Evolutionary conservation across 306 rosid species (phyloP).

Genomic region (Cicer arietinum): DNA sequence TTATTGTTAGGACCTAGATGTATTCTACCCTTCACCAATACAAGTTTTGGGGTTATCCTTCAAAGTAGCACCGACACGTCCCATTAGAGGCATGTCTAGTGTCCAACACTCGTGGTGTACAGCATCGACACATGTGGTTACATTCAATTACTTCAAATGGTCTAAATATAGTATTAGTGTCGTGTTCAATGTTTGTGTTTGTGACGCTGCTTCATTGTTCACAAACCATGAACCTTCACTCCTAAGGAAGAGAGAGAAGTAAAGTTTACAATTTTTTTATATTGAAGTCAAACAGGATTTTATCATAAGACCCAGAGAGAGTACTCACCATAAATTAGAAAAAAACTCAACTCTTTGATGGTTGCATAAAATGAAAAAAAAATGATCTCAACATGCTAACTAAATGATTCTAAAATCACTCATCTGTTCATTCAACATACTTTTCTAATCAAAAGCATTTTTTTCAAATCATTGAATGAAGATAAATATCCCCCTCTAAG

Average conservation of each 20-base stretch:
- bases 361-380: background rate
- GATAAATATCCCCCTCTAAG: background rate
- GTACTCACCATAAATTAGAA: background rate
- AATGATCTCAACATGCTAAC: background rate
- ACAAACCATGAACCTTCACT: background rate
- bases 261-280: background rate
- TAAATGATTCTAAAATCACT: conserved; percentile 7
- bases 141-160: too few species aligned
- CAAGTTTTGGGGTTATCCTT: background rate
- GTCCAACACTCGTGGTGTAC: too few species aligned
- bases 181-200: too few species aligned
- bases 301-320: background rate
- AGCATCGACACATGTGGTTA: too few species aligned
- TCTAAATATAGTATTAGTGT: too few species aligned
- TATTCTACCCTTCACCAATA: background rate
- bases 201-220: too few species aligned
- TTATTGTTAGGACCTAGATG: background rate
- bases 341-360: conserved; percentile 18
- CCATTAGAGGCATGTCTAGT: too few species aligned
- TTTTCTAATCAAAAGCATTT: conserved; percentile 1
- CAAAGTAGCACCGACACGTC: too few species aligned
- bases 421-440: conserved; percentile 25
- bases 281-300: background rate
- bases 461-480: conserved; percentile 15
- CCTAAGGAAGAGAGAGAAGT: background rate